Evolutionary conservation across 495 filamentous ascomycete genomes (phyloP).

Genomic region (Chlorociboria aeruginascens): DNA sequence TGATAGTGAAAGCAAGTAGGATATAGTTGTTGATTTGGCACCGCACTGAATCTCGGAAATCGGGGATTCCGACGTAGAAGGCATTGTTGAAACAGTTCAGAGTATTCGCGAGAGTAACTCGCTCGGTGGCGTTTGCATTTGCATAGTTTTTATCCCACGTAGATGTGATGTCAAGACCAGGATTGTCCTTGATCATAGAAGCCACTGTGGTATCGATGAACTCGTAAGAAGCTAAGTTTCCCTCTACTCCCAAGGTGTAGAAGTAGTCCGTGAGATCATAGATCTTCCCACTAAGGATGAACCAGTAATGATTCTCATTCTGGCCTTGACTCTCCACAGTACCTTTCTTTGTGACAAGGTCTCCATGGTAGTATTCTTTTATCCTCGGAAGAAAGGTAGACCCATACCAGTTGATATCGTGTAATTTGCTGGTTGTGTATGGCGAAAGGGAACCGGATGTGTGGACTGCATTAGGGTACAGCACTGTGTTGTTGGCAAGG

Average conservation of each 20-base stretch:
- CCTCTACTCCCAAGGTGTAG: conserved; percentile 44
- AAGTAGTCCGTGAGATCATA: conserved; percentile 93
- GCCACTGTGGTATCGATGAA: conserved; percentile 59
- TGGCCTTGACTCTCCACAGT: conserved; percentile 51
- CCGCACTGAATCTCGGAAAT: conserved; percentile 64
- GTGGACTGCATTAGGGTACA: conserved; percentile 42
- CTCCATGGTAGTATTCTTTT: conserved; percentile 73
- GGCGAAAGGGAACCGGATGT: conserved; percentile 48
- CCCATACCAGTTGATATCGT: conserved; percentile 62
- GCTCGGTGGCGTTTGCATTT: conserved; percentile 27
- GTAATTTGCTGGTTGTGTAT: conserved; percentile 40
- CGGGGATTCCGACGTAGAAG: conserved; percentile 72
- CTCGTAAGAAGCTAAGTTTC: conserved; percentile 32
- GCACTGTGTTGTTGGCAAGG: conserved; percentile 19
- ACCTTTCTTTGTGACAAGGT: conserved; percentile 52
- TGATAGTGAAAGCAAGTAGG: conserved; percentile 70
- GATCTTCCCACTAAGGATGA: conserved; percentile 58
- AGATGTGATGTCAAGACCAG: conserved; percentile 65
- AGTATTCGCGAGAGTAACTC: conserved; percentile 38
- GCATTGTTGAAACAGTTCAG: conserved; percentile 70
- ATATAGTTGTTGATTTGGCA: conserved; percentile 92
- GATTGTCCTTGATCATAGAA: conserved; percentile 54
- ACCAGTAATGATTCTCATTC: conserved; percentile 61
- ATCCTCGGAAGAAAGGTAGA: conserved; percentile 67
- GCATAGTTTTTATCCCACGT: conserved; percentile 39